phyloP scores from a whole-genome alignment of 2,329 filamentous ascomycete genomes.

The Aureobasidium sp. region DNA sequence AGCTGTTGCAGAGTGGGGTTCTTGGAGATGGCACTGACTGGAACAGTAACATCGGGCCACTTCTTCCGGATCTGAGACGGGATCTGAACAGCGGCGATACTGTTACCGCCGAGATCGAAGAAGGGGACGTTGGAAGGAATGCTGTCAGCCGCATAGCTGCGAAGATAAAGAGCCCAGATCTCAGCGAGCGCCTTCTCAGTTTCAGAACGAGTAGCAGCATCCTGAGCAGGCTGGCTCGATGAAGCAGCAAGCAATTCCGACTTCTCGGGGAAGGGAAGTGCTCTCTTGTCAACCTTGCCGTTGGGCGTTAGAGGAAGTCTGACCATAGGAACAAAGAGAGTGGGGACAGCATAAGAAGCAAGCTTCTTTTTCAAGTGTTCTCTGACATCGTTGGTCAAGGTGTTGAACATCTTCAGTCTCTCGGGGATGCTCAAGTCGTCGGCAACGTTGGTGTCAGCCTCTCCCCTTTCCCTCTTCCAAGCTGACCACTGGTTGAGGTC shows the following conservation, averaged over 20 bases:
- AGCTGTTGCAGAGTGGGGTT: slow-evolving; percentile 55
- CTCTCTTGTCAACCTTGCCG: slow-evolving; percentile 73
- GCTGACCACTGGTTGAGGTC: slow-evolving; percentile 65
- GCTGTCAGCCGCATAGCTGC: slow-evolving; percentile 57
- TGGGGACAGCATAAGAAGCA: slow-evolving; percentile 67
- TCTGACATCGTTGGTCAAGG: slow-evolving; percentile 51
- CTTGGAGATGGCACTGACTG: slow-evolving; percentile 63
- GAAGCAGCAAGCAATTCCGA: slow-evolving; percentile 53
- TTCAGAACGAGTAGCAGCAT: slow-evolving; percentile 42
- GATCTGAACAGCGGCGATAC: slow-evolving; percentile 72
- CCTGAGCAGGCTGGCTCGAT: slow-evolving; percentile 28
- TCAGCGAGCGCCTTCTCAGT: slow-evolving; percentile 61
- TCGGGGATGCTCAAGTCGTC: slow-evolving; percentile 25
- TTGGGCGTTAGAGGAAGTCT: slow-evolving; percentile 76
- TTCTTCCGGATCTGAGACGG: slow-evolving; percentile 60
- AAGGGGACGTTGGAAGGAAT: slow-evolving; percentile 58
- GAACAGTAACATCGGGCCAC: slow-evolving; percentile 55
- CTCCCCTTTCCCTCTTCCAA: slow-evolving; percentile 48
- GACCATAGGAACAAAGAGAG: slow-evolving; percentile 62
- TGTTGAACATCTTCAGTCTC: slow-evolving; percentile 51
- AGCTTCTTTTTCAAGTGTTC: slow-evolving; percentile 65
- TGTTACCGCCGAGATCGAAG: slow-evolving; percentile 75
- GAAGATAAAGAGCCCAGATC: slow-evolving; percentile 66
- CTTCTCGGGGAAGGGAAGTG: slow-evolving; percentile 71
- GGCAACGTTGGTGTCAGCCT: slow-evolving; percentile 11